Evolutionary conservation across 2,329 filamentous ascomycete species (phyloP).

Genomic region (Botryotinia narcissicola): DNA sequence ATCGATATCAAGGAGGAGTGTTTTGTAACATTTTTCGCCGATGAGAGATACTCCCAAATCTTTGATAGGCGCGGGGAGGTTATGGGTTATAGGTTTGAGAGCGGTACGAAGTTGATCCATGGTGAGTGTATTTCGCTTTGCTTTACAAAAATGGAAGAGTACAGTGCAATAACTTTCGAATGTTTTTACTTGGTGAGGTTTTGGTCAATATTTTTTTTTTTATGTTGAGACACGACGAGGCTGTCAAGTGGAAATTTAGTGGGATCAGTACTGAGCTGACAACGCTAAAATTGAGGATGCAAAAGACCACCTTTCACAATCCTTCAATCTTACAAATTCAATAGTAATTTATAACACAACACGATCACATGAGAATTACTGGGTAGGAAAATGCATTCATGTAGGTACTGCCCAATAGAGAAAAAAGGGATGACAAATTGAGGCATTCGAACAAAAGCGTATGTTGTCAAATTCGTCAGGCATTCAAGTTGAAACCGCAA

Average conservation of each 20-base stretch:
- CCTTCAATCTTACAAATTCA: background rate
- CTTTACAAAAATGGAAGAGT: background rate
- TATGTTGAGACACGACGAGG: constrained; percentile 12
- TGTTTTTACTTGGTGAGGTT: no score
- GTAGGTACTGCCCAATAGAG: background rate
- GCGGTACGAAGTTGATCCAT: constrained; percentile 63
- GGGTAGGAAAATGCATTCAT: background rate
- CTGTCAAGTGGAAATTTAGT: constrained; percentile 13
- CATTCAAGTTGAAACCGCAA: background rate
- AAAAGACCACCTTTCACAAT: constrained; percentile 8
- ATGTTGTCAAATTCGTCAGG: background rate
- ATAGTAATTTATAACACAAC: background rate
- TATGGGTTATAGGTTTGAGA: constrained; percentile 67
- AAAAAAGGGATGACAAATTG: no score
- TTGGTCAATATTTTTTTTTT: background rate
- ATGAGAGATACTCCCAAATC: constrained; percentile 76
- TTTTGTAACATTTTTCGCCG: constrained; percentile 79
- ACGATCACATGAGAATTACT: background rate
- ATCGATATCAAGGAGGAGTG: constrained; percentile 82
- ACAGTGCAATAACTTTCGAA: background rate
- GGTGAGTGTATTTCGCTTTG: background rate
- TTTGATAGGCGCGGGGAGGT: constrained; percentile 70
- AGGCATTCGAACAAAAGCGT: background rate
- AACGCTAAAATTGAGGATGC: background rate
- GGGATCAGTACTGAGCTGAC: background rate